phyloP scores from a whole-genome alignment of 2,329 filamentous ascomycete genomes.

The Beauveria australis region DNA sequence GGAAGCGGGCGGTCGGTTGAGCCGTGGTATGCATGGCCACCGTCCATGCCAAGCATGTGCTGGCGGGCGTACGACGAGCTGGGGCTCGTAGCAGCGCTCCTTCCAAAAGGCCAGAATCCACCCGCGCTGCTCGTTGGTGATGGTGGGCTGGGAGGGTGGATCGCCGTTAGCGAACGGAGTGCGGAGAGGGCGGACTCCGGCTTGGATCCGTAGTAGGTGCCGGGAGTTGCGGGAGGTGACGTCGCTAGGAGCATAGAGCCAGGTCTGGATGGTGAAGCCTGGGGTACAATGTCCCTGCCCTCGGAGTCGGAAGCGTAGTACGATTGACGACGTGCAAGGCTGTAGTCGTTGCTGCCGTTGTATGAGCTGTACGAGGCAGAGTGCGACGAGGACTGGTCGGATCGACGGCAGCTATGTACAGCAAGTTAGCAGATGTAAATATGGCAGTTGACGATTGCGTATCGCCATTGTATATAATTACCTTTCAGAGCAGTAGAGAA shows the following conservation, averaged over 20 bases:
- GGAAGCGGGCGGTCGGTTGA: constrained; percentile 49
- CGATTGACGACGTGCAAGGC: constrained; percentile 32
- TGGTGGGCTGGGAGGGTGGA: constrained; percentile 47
- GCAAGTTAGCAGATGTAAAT: constrained; percentile 16
- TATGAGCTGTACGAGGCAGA: constrained; percentile 15
- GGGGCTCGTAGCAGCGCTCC: constrained; percentile 43
- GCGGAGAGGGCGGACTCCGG: constrained; percentile 44
- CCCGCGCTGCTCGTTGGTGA: constrained; percentile 39
- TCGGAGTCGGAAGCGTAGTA: constrained; percentile 40
- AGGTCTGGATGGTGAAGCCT: constrained; percentile 54
- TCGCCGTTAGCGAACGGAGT: constrained; percentile 38
- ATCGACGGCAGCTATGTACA: constrained; percentile 40
- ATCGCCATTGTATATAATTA: constrained; percentile 24
- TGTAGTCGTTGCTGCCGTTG: constrained; percentile 21
- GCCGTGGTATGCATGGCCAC: constrained; percentile 30
- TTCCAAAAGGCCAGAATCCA: constrained; percentile 45
- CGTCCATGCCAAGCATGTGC: constrained; percentile 43
- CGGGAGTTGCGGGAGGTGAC: constrained; percentile 43
- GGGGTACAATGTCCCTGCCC: constrained; percentile 54
- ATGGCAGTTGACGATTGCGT: background rate
- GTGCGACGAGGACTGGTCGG: constrained; percentile 35
- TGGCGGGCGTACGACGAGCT: constrained; percentile 41
- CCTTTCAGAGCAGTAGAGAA: constrained; percentile 56
- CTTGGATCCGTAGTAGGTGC: constrained; percentile 23
- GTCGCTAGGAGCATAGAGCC: constrained; percentile 43